These are phyloP conservation scores for Microcos paniculata DNA, from an alignment of 345 rosid genomes.

Conservation along the genomic window DNA sequence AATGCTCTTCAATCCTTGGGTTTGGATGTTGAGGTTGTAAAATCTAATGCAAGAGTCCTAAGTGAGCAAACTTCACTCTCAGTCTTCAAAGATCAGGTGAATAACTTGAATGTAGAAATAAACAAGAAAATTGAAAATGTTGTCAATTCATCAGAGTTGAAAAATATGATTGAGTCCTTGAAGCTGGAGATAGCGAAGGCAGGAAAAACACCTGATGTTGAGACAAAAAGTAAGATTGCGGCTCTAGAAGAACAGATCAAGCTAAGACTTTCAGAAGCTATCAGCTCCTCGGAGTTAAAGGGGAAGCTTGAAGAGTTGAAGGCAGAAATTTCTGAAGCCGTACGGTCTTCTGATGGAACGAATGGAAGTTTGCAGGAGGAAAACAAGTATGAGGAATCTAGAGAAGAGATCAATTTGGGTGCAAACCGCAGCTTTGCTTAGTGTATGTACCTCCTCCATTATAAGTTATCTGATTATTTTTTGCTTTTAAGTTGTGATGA, in stretches of 20 bases:
- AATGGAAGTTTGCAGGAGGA: constrained; percentile 38
- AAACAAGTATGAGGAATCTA: constrained; percentile 31
- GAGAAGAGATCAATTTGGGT: constrained; percentile 46
- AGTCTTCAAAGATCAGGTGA: constrained; percentile 39
- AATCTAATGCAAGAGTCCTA: constrained; percentile 32
- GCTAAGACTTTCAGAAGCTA: constrained; percentile 52
- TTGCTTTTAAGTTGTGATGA: background rate
- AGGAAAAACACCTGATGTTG: constrained; percentile 41
- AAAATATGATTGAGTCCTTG: constrained; percentile 55
- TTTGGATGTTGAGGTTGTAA: constrained; percentile 49
- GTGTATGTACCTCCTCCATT: constrained; percentile 31
- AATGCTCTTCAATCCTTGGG: constrained; percentile 54
- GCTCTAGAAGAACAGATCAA: constrained; percentile 61
- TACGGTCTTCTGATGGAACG: constrained; percentile 34
- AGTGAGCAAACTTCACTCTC: constrained; percentile 33
- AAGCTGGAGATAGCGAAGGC: constrained; percentile 65
- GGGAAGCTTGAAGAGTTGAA: constrained; percentile 53
- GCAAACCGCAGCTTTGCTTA: constrained; percentile 49
- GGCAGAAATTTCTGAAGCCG: constrained; percentile 44
- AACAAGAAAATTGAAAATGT: constrained; percentile 52
- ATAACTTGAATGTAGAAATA: constrained; percentile 54
- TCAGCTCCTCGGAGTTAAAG: constrained; percentile 53
- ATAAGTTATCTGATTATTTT: background rate
- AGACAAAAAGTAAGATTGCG: constrained; percentile 48
- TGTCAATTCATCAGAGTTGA: constrained; percentile 53